Evolutionary conservation across 441 rosid genomes (phyloP), one percentile per base, ranked within the genome.

Genomic region (Adansonia madagascariensis): DNA sequence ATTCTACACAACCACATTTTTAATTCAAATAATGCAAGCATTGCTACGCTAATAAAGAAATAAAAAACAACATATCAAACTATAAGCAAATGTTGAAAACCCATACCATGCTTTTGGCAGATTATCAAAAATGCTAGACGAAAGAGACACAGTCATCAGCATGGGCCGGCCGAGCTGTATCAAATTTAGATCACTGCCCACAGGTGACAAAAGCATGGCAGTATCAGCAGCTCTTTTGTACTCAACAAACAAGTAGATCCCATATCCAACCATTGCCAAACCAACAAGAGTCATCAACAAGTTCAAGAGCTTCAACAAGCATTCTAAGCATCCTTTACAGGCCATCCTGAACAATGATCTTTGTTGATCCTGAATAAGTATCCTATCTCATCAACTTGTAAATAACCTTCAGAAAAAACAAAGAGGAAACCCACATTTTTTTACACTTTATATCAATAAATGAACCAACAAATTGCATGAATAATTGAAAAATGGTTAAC

Each of bases 201-300:
- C 39, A 39, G 89, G 84, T 10, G 81, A 73, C 60, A 82, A 76
- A 66, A 83, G 71, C 49, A 79, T 3, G 3, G 77, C 63, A 73
- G 75, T 78, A 8, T 75, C 87, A 6, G 88, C 77, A 0, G 85
- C 89, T 62, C 80, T 85, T 82, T 85, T 83, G 80, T 87, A 97
- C 88, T 91, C 92, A 20, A 97, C 93, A 75, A 93, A 93, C 87
- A 97, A 88, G 88, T 97, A 97, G 80, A 94, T 92, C 75, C 99
- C 99, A 82, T 91, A 97, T 27, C 98, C 99, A 82, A 93, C 86
- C 97, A 97, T 94, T 43, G 95, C 90, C 81, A 94, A 89, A 67
- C 99, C 99, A 78, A n/a, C 90, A 81, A 94, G 80, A 74, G 97
- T 90, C 81, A 97, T 77, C 76, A 97, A 85, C 71, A 97, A 85